phyloP scores from a whole-genome alignment of 2,329 filamentous ascomycete genomes.

The Ophiognomonia clavigignenti-juglandacearum region DNA sequence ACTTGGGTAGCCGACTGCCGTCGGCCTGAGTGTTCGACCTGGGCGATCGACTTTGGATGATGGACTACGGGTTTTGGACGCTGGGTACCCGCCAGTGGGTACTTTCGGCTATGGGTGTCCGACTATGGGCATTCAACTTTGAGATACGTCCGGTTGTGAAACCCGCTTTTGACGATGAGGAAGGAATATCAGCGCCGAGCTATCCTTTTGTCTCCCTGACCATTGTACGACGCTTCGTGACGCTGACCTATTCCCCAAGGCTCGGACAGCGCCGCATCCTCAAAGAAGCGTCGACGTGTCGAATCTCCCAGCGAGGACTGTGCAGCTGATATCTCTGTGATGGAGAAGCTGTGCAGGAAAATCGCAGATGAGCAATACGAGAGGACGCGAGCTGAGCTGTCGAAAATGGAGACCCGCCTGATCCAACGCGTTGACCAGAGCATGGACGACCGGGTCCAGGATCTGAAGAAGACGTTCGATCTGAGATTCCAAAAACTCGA shows the following conservation, averaged over 20 bases:
- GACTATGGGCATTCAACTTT: too few relatives aligned
- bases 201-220: too few relatives aligned
- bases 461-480: not conserved
- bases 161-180: too few relatives aligned
- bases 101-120: too few relatives aligned
- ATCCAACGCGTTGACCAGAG: not conserved
- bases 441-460: not conserved
- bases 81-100: too few relatives aligned
- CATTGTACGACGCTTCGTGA: too few relatives aligned
- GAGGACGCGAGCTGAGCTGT: not conserved
- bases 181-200: too few relatives aligned
- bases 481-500: not conserved
- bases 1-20: too few relatives aligned
- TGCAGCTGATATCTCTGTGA: not conserved
- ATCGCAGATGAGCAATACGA: not conserved
- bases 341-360: conserved; percentile 6
- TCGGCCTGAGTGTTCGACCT: too few relatives aligned
- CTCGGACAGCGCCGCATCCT: not conserved
- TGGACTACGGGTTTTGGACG: too few relatives aligned
- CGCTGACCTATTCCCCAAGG: not conserved
- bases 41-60: too few relatives aligned
- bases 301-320: not conserved
- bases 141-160: too few relatives aligned
- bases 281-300: conserved; percentile 2
- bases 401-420: not conserved